Evolutionary conservation across 306 rosid genomes (phyloP).

Genomic region (Quillaja saponaria): DNA sequence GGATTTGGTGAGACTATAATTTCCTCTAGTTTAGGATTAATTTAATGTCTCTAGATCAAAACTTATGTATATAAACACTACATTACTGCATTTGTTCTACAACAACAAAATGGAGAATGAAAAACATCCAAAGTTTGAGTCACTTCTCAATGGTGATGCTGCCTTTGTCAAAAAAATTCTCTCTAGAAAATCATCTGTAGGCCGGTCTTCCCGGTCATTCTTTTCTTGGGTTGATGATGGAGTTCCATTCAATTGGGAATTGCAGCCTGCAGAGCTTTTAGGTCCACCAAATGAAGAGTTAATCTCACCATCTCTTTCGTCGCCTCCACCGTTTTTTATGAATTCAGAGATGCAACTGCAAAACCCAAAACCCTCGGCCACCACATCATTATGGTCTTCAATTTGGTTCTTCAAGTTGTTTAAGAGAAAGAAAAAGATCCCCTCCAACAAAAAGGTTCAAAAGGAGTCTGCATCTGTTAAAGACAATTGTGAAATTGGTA

Average conservation of each 20-base stretch:
- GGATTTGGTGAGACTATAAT: background rate
- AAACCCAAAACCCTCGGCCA: background rate
- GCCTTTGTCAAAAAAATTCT: conserved; percentile 18
- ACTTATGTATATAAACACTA: background rate
- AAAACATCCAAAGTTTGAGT: background rate
- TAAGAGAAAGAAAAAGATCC: background rate
- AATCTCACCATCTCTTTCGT: background rate
- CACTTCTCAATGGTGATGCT: conserved; percentile 14
- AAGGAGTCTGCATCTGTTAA: too few species aligned
- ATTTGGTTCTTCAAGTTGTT: background rate
- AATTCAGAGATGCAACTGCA: background rate
- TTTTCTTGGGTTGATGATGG: background rate
- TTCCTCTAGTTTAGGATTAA: background rate
- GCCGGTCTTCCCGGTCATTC: background rate
- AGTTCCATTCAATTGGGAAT: conserved; percentile 36
- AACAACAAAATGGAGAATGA: conserved; percentile 1
- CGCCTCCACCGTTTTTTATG: background rate
- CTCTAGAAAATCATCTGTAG: background rate
- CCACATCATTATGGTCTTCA: background rate
- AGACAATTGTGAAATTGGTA: too few species aligned
- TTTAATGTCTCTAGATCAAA: background rate
- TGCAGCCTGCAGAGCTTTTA: conserved; percentile 26
- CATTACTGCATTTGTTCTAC: background rate
- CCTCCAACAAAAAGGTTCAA: too few species aligned
- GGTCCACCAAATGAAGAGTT: background rate